Evolutionary conservation across 345 rosid species (phyloP).

Genomic region (Erodium maritimum): DNA sequence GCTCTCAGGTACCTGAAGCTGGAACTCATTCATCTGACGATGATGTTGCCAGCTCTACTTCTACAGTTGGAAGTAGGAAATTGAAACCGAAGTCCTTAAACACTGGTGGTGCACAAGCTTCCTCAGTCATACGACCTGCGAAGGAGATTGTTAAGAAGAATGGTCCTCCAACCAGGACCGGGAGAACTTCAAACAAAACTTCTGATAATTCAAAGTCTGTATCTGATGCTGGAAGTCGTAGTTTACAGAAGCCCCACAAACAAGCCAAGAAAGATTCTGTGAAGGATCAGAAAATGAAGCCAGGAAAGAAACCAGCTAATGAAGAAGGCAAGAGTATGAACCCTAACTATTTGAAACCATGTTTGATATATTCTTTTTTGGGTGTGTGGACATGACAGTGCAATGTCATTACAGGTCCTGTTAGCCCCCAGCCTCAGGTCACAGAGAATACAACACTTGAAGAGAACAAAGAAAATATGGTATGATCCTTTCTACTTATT

Average conservation of each 20-base stretch:
- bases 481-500: slow-evolving; percentile 12
- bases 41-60: slow-evolving; percentile 39
- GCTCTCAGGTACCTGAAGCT: slow-evolving; percentile 49
- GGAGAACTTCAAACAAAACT: slow-evolving; percentile 25
- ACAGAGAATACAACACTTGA: slow-evolving; percentile 22
- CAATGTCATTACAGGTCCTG: background rate
- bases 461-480: slow-evolving; percentile 84
- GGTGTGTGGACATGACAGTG: background rate
- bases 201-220: slow-evolving; percentile 29
- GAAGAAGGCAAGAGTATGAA: slow-evolving; percentile 32
- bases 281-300: slow-evolving; percentile 31
- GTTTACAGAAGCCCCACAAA: slow-evolving; percentile 37
- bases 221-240: slow-evolving; percentile 23
- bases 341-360: background rate
- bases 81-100: slow-evolving; percentile 52
- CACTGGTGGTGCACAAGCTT: slow-evolving; percentile 23
- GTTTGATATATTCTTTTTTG: slow-evolving; percentile 2
- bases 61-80: slow-evolving; percentile 28
- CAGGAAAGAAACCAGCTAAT: slow-evolving; percentile 28
- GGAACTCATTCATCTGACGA: slow-evolving; percentile 51
- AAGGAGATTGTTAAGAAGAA: slow-evolving; percentile 35
- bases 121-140: slow-evolving; percentile 19
- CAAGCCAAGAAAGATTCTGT: slow-evolving; percentile 33
- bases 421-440: slow-evolving; percentile 30
- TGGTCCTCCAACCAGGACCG: slow-evolving; percentile 23